Evolutionary conservation across 2,329 filamentous ascomycete species (phyloP).

Genomic region (Achaetomium macrosporum): DNA sequence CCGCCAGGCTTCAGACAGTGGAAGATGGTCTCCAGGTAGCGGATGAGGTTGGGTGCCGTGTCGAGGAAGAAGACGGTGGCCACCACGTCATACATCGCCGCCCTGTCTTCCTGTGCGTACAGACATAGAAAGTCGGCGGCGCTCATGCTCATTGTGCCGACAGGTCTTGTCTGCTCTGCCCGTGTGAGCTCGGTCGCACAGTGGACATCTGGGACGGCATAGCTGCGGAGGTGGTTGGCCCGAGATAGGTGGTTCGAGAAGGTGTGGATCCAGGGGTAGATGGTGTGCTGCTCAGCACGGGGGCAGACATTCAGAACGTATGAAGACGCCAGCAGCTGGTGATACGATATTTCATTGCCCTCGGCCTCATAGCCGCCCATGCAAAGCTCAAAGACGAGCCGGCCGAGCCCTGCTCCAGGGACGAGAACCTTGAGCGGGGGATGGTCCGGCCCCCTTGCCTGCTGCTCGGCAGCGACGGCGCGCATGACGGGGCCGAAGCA

Average conservation of each 20-base stretch:
- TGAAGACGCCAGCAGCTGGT: constrained; percentile 82
- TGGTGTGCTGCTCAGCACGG: constrained; percentile 55
- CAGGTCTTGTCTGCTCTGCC: constrained; percentile 17
- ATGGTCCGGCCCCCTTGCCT: constrained; percentile 13
- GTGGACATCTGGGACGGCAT: constrained; percentile 75
- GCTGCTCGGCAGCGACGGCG: constrained; percentile 48
- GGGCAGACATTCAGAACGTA: constrained; percentile 67
- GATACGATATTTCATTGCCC: constrained; percentile 95
- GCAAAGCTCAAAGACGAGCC: constrained; percentile 84
- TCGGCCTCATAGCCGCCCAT: constrained; percentile 66
- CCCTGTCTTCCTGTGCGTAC: constrained; percentile 62
- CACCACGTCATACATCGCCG: constrained; percentile 68
- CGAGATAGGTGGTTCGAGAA: constrained; percentile 82
- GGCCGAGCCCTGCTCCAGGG: constrained; percentile 82
- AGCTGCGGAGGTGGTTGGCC: constrained; percentile 66
- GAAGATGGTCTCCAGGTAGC: constrained; percentile 78
- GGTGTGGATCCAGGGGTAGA: constrained; percentile 80
- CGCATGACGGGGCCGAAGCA: constrained; percentile 70
- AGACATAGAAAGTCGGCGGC: constrained; percentile 89
- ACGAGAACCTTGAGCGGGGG: constrained; percentile 64
- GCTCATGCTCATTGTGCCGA: constrained; percentile 81
- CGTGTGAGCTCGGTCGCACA: constrained; percentile 51
- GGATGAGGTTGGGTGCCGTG: constrained; percentile 86
- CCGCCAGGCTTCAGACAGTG: constrained; percentile 74
- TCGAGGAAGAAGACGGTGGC: constrained; percentile 94